phyloP scores from a whole-genome alignment of 1,139 yeast genomes.

The Nadsonia commutata region DNA sequence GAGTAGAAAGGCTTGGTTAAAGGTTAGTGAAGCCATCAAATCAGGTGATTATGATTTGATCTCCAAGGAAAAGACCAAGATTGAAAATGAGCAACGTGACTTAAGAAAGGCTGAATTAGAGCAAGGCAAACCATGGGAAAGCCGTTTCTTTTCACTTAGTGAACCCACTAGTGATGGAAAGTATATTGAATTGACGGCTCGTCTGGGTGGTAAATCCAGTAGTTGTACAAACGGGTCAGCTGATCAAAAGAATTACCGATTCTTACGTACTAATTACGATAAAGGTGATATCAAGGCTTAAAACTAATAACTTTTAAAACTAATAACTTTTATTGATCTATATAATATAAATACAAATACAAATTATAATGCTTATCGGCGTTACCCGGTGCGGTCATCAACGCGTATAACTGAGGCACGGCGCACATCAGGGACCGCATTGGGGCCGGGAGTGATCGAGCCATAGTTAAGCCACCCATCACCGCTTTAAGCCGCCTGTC shows the following conservation, averaged over 20 bases:
- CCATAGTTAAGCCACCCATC: not conserved
- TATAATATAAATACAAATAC: not conserved
- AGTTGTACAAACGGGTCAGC: conserved; percentile 9
- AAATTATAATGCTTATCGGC: not conserved
- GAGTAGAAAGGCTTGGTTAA: conserved; percentile 70
- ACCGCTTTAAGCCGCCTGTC: not conserved
- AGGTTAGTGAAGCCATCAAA: conserved; percentile 78
- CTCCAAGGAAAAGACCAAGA: conserved; percentile 53
- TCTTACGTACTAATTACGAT: conserved; percentile 14
- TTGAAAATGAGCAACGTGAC: conserved; percentile 76
- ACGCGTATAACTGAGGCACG: too few relatives aligned
- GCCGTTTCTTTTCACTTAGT: conserved; percentile 50
- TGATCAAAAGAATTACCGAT: conserved; percentile 18
- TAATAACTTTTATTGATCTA: not conserved
- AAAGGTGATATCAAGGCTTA: not conserved
- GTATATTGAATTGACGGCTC: conserved; percentile 11
- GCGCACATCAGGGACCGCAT: not conserved
- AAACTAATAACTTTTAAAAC: too few relatives aligned
- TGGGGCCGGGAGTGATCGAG: too few relatives aligned
- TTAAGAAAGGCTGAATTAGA: conserved; percentile 57
- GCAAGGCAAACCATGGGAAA: conserved; percentile 48
- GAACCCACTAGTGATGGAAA: conserved; percentile 12
- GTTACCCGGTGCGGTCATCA: not conserved
- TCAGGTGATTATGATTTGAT: conserved; percentile 61
- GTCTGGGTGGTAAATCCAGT: conserved; percentile 10